Evolutionary conservation across 1,284 basidiomycete species (phyloP), one percentile per base, ranked within the genome.

Genomic region (Fomitopsis palustris): DNA sequence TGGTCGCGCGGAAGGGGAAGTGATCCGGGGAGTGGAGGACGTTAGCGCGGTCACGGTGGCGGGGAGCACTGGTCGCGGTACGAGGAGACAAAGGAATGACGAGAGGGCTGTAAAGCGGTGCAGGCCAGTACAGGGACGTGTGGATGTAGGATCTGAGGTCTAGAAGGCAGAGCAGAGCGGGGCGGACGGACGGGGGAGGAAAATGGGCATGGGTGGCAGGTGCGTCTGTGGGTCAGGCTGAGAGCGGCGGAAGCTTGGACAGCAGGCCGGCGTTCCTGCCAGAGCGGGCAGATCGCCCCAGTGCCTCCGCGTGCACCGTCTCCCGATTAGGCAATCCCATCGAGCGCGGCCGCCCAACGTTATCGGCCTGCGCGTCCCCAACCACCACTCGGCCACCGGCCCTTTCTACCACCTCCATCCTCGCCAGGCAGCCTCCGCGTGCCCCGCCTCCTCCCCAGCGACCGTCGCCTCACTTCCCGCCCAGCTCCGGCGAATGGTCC

Each of bases 241-340:
- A 43, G 42, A 43, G 25, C 42, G 42, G 41, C 42, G 42, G 19
- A 43, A 12, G 42, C 16, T 2, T 29, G 14, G 35, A 21, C 45
- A 27, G 45, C 19, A 10, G 27, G 45, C 25, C 45, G 45, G 45
- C 21, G 42, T 10, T 29, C n/a, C n/a, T 21, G 45, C 45, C 45
- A 33, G 6, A 52, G 49, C 49, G 31, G 49, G 56, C 47, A 57
- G 56, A 57, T 57, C 56, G 56, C 31, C 56, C 47, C 56, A 53
- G 56, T 57, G 53, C 53, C 52, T 54, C 57, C 52, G 57, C 57
- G 51, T 53, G 27, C 41, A 17, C 19, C 33, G 3, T 19, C 54
- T n/a, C 38, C 25, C 43, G 25, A 35, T 51, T 4, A 37, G 55
- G 55, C 55, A 56, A 42, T 16, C 16, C 29, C 29, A 45, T 45